Evolutionary conservation across 148 eudicot genomes (phyloP), one percentile per base, ranked within the genome.

Genomic region (Amaranthus hypochondriacus): DNA sequence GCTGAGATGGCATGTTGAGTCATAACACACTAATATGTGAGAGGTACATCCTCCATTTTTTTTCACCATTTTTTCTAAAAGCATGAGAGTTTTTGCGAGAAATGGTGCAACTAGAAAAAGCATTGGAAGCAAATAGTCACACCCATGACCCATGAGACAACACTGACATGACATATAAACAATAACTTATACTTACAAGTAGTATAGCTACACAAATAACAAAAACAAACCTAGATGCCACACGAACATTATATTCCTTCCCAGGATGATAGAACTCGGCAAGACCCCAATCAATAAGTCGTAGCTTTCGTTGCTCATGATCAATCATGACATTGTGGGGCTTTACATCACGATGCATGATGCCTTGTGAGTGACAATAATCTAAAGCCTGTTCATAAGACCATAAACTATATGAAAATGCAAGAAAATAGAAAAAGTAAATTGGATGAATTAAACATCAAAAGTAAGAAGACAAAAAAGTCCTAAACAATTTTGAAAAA

Each of bases 271-370:
- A 92, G 68, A 92, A 92, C 73, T 92, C 96, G 48, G 97, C 97
- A 77, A 90, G 92, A 4, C 95, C 97, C 97, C 97, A 92, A 76
- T 92, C 97, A 82, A 92, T 90, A 50, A 93, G 93, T 56, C 93
- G 96, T 77, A 93, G 87, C 86, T 93, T 90, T 28, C 90, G 93
- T 84, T 89, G 89, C 87, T 93, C 96, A 59, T 89, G 98, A 84
- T 93, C 98, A 77, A 93, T 93, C 96, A 90, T 90, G 75, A 93
- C 96, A 90, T 93, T 93, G 67, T 93, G 98, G 61, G 97, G 97
- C 78, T 92, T 92, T 80, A 92, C 97, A 82, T 92, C 97, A 76
- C 97, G 86, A 81, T 92, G 98, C 96, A 90, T 90, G 48, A 93
- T 90, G 67, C 98, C 98, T 89, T 93, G 98, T 62, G 98, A 90